Evolutionary conservation across 2,329 filamentous ascomycete genomes (phyloP).

Genomic region (Colletotrichum neosansevieriae): DNA sequence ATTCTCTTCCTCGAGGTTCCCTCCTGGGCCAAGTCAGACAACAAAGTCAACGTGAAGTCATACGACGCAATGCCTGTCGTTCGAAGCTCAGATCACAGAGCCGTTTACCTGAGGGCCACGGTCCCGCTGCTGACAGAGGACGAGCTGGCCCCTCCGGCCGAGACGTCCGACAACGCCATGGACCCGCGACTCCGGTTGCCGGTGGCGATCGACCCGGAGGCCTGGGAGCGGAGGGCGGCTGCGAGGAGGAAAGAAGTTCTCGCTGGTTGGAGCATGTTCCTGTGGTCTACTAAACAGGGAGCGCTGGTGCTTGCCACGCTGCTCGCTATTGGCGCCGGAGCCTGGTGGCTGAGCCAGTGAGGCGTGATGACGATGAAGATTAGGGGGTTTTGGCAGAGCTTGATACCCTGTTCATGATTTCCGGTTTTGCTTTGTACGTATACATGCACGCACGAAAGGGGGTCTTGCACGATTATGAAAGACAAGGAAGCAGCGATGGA

Average conservation of each 20-base stretch:
- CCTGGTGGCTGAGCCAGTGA: slow-evolving; percentile 56
- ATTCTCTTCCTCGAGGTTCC: slow-evolving; percentile 81
- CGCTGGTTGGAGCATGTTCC: slow-evolving; percentile 66
- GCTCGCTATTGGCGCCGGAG: slow-evolving; percentile 55
- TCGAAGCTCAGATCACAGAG: slow-evolving; percentile 87
- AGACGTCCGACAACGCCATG: slow-evolving; percentile 15
- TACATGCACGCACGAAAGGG: background rate
- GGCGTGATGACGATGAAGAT: background rate
- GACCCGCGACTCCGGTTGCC: slow-evolving; percentile 62
- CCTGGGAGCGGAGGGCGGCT: slow-evolving; percentile 63
- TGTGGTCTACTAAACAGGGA: slow-evolving; percentile 66
- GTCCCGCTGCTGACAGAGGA: slow-evolving; percentile 69
- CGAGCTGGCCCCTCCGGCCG: slow-evolving; percentile 50
- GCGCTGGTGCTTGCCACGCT: slow-evolving; percentile 59
- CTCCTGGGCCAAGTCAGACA: slow-evolving; percentile 58
- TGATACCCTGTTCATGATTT: slow-evolving; percentile 18
- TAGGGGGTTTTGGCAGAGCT: background rate
- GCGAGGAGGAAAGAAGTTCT: slow-evolving; percentile 60
- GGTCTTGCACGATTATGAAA: too few species aligned
- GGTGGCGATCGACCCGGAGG: slow-evolving; percentile 65
- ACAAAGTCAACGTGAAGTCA: slow-evolving; percentile 63
- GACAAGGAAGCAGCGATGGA: background rate
- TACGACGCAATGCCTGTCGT: slow-evolving; percentile 85
- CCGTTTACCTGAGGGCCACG: slow-evolving; percentile 78
- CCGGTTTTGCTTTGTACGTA: background rate